Evolutionary conservation across 352 stramenopile genomes (phyloP), one percentile per base, ranked within the genome.

Genomic region (Phytophthora melonis): DNA sequence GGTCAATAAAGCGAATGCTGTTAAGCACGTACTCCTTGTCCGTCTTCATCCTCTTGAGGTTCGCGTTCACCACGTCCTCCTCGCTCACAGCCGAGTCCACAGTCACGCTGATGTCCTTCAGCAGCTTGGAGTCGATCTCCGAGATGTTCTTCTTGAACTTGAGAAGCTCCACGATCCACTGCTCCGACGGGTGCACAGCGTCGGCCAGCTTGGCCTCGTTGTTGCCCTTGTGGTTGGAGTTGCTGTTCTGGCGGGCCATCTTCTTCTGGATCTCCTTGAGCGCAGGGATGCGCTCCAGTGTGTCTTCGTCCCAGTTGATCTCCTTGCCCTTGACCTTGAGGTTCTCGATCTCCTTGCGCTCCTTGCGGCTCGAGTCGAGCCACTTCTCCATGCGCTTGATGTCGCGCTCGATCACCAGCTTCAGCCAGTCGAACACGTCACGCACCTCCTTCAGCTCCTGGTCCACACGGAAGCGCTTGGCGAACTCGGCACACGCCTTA

Each of bases 11-110:
- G 57, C 90, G 90, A 64, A 96, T 92, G 74, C 86, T 93, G 81
- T 96, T 96, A 2, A 96, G 83, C 75, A 96, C 86, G 74, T 94
- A 94, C 78, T 96, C 90, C 83, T 95, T 95, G 80, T 93, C 87
- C 54, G 78, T 83, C 81, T 94, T 93, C 85, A 96, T 94, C 78
- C 92, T 93, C 72, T 95, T 91, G 3, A 96, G 66, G 55, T 90
- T 81, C 14, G 77, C 68, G 27, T 78, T 78, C 21, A 96, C 90
- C 21, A 86, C 77, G 19, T 87, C 77, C 68, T 96, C 90, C 65
- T 96, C 90, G 9, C 78, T 82, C 41, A 77, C 78, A 50, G 84
- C 84, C 7, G 65, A 55, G 58, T 90, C 79, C 30, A 90, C 67
- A 54, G 88, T 85, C 50, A 75, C 67, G 18, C 78, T 74, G 58